Base-by-base conservation (phyloP, 2,329 filamentous ascomycete species). In the Ophiostoma triangulosporum region DNA sequence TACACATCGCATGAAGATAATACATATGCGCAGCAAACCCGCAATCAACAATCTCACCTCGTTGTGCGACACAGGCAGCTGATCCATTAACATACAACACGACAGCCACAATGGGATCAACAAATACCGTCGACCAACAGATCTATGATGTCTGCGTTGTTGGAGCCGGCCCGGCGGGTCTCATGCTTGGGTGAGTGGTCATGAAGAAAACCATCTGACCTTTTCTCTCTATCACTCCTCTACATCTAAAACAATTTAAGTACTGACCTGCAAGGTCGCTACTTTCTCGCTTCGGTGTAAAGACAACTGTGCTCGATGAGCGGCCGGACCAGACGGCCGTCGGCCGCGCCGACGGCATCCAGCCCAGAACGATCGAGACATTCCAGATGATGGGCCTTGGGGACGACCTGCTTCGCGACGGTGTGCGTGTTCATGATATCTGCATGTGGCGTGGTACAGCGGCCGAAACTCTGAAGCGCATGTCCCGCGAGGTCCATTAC, bases 321-420 rank as follows among this genome's bases (percentile, higher is more conserved):
- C 57, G 40, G 55, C 60, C 52, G 62, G 50, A 33, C 27, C n/a
- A 15, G 22, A 52, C 58, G 75, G 76, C 61, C 60, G 29, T 51
- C 61, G 58, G 72, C 61, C 76, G 74, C 64, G 83, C 83, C 57
- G 85, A 88, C 65, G 84, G 84, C 35, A 70, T 88, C 51, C 84
- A 88, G 62, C 84, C 84, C 49, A 88, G 88, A 67, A 84, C 83
- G 0, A 85, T 88, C 60, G 84, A 88, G 69, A 88, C 84, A 0
- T 76, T 88, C 60, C 77, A 78, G 58, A 83, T 87, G 68, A 78
- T 88, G 71, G 73, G 83, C 22, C 68, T 88, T 12, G 81, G 79
- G 11, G 83, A 87, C 58, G 70, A 76, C 1, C 66, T 88, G 29
- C 65, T 88, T 35, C 77, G 77, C 55, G 75, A 80, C 60, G 84